These are phyloP conservation scores for Sordaria brevicollis DNA, from an alignment of 495 filamentous ascomycete genomes.

Conservation along the genomic window DNA sequence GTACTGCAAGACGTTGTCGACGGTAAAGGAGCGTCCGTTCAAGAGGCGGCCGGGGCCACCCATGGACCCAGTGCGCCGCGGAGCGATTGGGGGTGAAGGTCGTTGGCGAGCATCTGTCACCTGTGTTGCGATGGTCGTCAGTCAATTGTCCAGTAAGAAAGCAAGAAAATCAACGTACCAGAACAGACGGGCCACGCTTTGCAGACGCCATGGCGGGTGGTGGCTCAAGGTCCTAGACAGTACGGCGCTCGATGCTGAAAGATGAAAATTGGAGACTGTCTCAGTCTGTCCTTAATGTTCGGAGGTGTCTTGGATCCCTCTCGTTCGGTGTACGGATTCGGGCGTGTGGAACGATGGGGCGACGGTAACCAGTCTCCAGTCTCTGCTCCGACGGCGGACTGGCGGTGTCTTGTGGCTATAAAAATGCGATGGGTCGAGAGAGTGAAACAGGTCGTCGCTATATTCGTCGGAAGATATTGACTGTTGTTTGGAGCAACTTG, in stretches of 20 bases:
- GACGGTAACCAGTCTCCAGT: neutral
- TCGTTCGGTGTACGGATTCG: neutral
- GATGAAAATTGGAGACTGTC: neutral
- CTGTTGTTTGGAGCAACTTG: neutral
- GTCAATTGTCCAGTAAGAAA: neutral
- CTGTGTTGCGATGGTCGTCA: slow-evolving; percentile 6
- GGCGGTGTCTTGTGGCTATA: neutral
- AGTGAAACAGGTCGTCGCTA: neutral
- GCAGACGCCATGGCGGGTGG: slow-evolving; percentile 17
- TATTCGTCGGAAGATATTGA: neutral
- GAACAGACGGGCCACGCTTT: slow-evolving; percentile 25
- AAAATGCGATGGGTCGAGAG: neutral
- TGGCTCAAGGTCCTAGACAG: neutral
- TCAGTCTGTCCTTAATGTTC: neutral
- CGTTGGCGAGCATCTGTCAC: slow-evolving; percentile 29
- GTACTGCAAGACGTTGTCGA: slow-evolving; percentile 92
- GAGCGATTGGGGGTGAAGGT: slow-evolving; percentile 10
- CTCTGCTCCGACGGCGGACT: neutral
- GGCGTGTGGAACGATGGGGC: neutral
- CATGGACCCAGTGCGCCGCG: slow-evolving; percentile 5
- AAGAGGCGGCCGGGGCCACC: slow-evolving; percentile 19
- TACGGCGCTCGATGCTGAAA: neutral
- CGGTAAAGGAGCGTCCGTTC: slow-evolving; percentile 74
- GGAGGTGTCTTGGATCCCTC: neutral
- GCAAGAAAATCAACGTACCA: slow-evolving; percentile 14